These are phyloP conservation scores for Phytophthora fragariae DNA, from an alignment of 352 stramenopile genomes.

Conservation along the genomic window DNA sequence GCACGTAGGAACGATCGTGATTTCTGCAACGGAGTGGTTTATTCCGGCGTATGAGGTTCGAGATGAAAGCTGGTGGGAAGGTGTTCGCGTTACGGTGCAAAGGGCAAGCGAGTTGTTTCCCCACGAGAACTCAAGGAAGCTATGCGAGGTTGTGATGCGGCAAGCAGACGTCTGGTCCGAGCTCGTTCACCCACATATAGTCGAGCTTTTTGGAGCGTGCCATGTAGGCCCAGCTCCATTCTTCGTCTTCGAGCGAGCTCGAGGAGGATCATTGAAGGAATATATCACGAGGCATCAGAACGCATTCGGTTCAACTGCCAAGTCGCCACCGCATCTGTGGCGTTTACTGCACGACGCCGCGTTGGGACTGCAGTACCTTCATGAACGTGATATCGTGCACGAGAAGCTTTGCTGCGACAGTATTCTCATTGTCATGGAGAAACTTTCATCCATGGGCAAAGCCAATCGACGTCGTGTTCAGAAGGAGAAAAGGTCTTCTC, in stretches of 20 bases:
- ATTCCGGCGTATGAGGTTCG: slow-evolving; percentile 36
- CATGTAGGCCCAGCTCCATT: slow-evolving; percentile 30
- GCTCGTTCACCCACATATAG: slow-evolving; percentile 41
- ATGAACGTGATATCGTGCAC: slow-evolving; percentile 45
- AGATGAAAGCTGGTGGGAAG: slow-evolving; percentile 42
- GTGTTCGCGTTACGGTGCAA: slow-evolving; percentile 33
- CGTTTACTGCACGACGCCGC: slow-evolving; percentile 31
- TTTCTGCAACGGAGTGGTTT: slow-evolving; percentile 35
- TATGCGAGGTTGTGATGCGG: slow-evolving; percentile 26
- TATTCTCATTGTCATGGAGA: slow-evolving; percentile 38
- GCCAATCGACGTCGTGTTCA: background rate
- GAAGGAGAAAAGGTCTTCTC: slow-evolving; percentile 1
- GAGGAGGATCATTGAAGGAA: slow-evolving; percentile 28
- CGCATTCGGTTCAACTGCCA: background rate
- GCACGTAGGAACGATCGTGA: background rate
- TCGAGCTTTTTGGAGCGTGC: slow-evolving; percentile 42
- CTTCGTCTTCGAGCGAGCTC: slow-evolving; percentile 33
- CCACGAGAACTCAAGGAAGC: background rate
- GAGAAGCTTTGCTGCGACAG: slow-evolving; percentile 28
- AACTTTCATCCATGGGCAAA: background rate
- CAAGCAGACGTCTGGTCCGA: slow-evolving; percentile 43
- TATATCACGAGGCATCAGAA: slow-evolving; percentile 12
- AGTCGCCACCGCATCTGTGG: slow-evolving; percentile 22
- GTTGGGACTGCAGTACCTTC: slow-evolving; percentile 43
- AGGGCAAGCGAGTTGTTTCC: background rate